Conservation (phyloP, 2,329 filamentous ascomycete genomes). For the Fusarium compactum region DNA sequence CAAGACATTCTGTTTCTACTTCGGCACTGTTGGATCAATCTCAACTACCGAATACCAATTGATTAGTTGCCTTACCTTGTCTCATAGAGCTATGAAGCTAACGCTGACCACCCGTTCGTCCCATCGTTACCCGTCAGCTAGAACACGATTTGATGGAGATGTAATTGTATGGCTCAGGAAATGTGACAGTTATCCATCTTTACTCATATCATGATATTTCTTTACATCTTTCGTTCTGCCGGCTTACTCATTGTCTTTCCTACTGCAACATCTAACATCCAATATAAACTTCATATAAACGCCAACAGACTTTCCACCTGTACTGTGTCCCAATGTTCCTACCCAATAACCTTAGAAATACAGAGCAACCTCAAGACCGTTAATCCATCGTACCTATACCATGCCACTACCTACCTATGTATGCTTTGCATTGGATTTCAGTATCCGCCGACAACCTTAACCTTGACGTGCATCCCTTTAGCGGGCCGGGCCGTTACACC, state of each 20-base stretch:
- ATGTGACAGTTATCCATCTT: not conserved
- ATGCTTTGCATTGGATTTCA: constrained; percentile 32
- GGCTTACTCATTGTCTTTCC: not conserved
- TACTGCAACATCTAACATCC: not conserved
- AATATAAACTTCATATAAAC: not conserved
- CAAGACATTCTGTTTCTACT: not conserved
- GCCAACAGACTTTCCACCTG: not conserved
- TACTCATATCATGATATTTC: not conserved
- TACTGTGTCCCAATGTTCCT: not conserved
- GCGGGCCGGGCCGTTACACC: constrained; percentile 79
- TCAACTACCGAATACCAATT: not conserved
- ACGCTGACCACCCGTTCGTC: constrained; percentile 1
- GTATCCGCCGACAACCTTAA: constrained; percentile 76
- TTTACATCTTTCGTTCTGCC: not conserved
- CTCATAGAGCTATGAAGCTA: not conserved
- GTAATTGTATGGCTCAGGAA: not conserved
- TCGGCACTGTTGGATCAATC: not conserved
- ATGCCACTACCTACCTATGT: not conserved
- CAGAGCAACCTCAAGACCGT: not conserved
- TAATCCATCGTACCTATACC: not conserved
- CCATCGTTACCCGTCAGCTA: constrained; percentile 1
- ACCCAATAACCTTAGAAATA: not conserved
- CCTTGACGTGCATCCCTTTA: constrained; percentile 76
- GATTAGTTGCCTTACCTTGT: not conserved
- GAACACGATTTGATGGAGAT: not conserved